Percentiles rank a stretch among this genome's conserved stretches.
These are phyloP conservation scores for Cercospora sp. DNA, from an alignment of 2,329 filamentous ascomycete genomes.

Conservation along the genomic window DNA sequence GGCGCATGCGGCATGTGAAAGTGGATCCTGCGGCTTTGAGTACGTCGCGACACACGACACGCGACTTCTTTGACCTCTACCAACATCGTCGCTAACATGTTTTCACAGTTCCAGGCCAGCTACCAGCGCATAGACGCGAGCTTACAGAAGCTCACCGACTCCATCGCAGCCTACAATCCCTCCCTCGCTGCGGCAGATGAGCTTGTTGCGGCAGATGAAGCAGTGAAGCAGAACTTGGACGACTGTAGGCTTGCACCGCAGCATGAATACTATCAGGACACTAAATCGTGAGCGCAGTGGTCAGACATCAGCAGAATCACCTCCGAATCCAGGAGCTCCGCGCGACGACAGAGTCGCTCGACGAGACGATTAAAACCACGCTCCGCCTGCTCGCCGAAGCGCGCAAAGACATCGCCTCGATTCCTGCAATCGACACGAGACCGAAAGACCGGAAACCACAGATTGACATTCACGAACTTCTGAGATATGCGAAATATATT, in stretches of 20 bases:
- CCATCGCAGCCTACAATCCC: conserved; percentile 79
- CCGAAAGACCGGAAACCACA: conserved; percentile 41
- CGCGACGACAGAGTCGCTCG: conserved; percentile 63
- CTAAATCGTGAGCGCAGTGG: conserved; percentile 47
- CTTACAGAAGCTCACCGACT: conserved; percentile 70
- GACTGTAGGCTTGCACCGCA: conserved; percentile 51
- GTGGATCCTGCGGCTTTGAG: neutral
- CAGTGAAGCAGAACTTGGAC: conserved; percentile 65
- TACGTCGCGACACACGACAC: conserved; percentile 10
- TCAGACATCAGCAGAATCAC: conserved; percentile 74
- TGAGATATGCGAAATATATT: conserved; percentile 76
- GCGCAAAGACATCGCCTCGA: conserved; percentile 69
- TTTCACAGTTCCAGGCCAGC: conserved; percentile 44
- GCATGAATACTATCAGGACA: neutral
- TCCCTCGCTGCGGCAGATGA: conserved; percentile 66
- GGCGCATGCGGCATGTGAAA: conserved; percentile 13
- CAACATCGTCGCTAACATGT: conserved; percentile 38
- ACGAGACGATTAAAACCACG: conserved; percentile 70
- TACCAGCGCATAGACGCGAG: conserved; percentile 51
- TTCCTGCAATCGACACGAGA: conserved; percentile 53
- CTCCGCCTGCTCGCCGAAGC: conserved; percentile 69
- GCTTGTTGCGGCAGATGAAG: conserved; percentile 68
- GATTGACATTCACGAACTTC: conserved; percentile 70
- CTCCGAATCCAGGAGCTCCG: conserved; percentile 68
- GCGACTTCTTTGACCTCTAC: neutral